Percentiles rank a stretch among this genome's conserved stretches.
These are phyloP conservation scores for Tribonema minus DNA, from an alignment of 108 stramenopile species.

Conservation along the genomic window DNA sequence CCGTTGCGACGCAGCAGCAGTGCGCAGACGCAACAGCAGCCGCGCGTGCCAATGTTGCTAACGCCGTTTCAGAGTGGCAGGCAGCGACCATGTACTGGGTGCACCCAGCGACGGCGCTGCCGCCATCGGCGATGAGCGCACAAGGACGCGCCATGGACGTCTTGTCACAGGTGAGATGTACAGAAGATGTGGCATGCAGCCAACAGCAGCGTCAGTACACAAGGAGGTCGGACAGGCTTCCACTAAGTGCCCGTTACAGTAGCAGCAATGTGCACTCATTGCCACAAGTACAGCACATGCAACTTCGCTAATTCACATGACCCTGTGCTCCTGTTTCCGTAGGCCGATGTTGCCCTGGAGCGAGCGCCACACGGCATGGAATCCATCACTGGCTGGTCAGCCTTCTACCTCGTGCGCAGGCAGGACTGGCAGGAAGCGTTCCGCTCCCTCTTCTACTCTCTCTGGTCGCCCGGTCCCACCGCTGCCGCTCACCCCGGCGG, in stretches of 20 bases:
- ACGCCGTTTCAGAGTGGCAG: background rate
- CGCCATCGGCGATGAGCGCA: background rate
- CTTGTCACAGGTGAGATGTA: too few species aligned
- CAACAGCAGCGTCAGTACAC: too few species aligned
- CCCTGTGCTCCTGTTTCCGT: too few species aligned
- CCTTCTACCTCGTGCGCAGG: background rate
- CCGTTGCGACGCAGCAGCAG: too few species aligned
- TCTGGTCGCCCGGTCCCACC: background rate
- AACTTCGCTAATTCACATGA: too few species aligned
- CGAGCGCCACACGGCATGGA: too few species aligned
- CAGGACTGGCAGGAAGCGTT: slow-evolving; percentile 26
- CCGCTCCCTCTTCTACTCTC: slow-evolving; percentile 3
- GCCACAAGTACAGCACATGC: too few species aligned
- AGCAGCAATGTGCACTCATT: too few species aligned
- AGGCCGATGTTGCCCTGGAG: too few species aligned
- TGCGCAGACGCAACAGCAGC: background rate
- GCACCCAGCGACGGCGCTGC: slow-evolving; percentile 20
- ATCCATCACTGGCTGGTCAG: slow-evolving; percentile 3
- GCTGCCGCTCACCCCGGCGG: background rate
- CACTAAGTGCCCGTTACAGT: too few species aligned
- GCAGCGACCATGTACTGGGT: slow-evolving; percentile 24
- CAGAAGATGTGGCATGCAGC: too few species aligned
- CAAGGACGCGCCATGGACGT: slow-evolving; percentile 1
- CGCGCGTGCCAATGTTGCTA: background rate
- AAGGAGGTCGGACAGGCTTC: too few species aligned